Evolutionary conservation across 208 protist genomes (phyloP), one percentile per base, ranked within the genome.

Genomic region (Novymonas esmeraldas): DNA sequence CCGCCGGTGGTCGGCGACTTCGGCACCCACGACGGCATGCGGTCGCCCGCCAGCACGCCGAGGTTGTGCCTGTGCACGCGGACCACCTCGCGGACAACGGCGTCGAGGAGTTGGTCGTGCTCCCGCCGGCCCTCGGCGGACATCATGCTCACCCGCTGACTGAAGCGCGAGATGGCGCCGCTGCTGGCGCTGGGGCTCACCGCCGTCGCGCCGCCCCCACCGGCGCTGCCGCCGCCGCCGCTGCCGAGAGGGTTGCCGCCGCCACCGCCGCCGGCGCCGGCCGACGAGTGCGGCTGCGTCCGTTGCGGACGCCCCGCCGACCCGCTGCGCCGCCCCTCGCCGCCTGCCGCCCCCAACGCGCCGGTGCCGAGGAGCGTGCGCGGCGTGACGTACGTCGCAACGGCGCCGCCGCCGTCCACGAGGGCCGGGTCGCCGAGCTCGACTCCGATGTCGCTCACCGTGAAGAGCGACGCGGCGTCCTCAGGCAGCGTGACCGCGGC

Each of bases 1-100:
- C 29, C 2, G 51, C 33, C 20, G 45, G 49, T 28, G 48, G 55
- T 36, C 16, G 48, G 6, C 7, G 54, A 16, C 11, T 55, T 29
- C 11, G 60, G 48, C 13, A 54, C 44, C 65, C 45, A 58, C 33
- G 41, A 33, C 38, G 74, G 22, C 51, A 78, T 63, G 73, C 65
- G 39, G 72, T 44, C 66, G 64, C 64, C 59, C 48, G 29, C 61
- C 42, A 75, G 44, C 3, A 61, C 69, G 36, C 61, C 71, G n/a
- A 92, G 42, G 59, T 95, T 95, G 73, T 90, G 70, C n/a, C 71
- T 45, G 79, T 95, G 81, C 18, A 84, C 84, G 3, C 78, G 60
- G 28, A 86, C 67, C 33, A 93, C 34, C 62, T 95, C 89, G 39
- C 72, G 64, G 14, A 68, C 44, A 6, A 89, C 72, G 0, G 63